Evolutionary conservation across 169 alveolate species (phyloP).

Genomic region (Eimeria necatrix): DNA sequence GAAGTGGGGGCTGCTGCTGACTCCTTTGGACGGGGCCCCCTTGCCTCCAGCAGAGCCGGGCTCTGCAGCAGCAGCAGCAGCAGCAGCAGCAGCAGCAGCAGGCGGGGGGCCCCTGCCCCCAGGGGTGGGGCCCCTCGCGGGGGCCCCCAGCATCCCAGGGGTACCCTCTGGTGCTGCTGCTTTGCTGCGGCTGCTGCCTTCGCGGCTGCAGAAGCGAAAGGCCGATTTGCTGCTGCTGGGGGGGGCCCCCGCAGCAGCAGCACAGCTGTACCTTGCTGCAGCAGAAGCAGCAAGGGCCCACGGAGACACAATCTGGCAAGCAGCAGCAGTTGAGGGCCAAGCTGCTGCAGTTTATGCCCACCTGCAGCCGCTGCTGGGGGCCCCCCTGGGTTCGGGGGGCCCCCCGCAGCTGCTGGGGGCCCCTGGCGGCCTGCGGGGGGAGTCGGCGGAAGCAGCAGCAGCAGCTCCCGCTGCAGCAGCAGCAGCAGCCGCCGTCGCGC

Average conservation of each 20-base stretch:
- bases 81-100: not conserved
- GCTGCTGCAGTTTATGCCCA: slow-evolving; percentile 69
- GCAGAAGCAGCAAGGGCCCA: slow-evolving; percentile 67
- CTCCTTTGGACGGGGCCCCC: slow-evolving; percentile 53
- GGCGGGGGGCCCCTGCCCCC: not conserved
- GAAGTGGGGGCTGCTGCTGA: slow-evolving; percentile 49
- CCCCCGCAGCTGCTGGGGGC: not conserved
- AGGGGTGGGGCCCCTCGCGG: not conserved
- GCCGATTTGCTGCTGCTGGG: slow-evolving; percentile 68
- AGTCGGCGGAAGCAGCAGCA: slow-evolving; percentile 9
- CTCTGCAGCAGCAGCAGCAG: not conserved
- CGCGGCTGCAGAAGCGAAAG: slow-evolving; percentile 67
- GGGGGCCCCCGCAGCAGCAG: slow-evolving; percentile 70
- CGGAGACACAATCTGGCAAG: slow-evolving; percentile 74
- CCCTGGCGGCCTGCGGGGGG: not conserved
- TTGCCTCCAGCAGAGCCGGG: slow-evolving; percentile 3
- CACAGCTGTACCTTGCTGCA: slow-evolving; percentile 42
- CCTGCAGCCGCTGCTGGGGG: slow-evolving; percentile 28
- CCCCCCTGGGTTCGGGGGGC: not conserved
- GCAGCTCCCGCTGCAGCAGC: not conserved
- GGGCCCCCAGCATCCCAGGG: not conserved
- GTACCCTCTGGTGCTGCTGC: slow-evolving; percentile 1
- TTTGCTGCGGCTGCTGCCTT: slow-evolving; percentile 48
- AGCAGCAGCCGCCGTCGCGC: too few species aligned
- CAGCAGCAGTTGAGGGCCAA: slow-evolving; percentile 70